Base-by-base conservation (phyloP, 2,329 filamentous ascomycete species). In the Penicillium hordei region DNA sequence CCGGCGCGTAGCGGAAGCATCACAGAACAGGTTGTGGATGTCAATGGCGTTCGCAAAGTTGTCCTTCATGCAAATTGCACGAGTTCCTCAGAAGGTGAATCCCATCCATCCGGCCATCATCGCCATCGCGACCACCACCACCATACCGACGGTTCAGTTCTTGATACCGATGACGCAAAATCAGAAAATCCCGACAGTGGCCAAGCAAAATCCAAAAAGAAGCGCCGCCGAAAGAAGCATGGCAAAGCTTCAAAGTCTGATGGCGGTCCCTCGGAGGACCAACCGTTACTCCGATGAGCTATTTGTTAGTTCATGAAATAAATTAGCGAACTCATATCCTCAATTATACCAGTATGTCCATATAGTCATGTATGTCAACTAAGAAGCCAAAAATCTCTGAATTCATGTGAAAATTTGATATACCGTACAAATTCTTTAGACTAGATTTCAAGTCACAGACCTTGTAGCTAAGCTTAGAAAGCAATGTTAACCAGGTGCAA, bases 11-110 rank as follows among this genome's bases (percentile, higher is more conserved):
- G 87, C 64, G 89, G 90, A 29, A 90, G 87, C 70, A 91, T 93
- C 65, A 91, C 89, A 0, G 89, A 93, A 73, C 90, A 89, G 60
- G 79, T 90, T n/a, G 78, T 92, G 55, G 88, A 93, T 68, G 80
- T 87, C 2, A 86, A 87, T 55, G 90, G 90, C 2, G 82, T 92
- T 52, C 85, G 86, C 62, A 93, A 93, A 75, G 84, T 91, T 44
- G 84, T 93, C 1, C 79, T 93, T 27, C 87, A 91, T 68, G 86
- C 86, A 3, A 88, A 82, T 27, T 86, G 82, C 64, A 83, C 81
- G 19, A 81, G 77, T 62, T 81, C 81, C 43, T 78, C 77, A 4
- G 76, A 78, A 13, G 64, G 60, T 19, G 69, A 73, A 56, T 23
- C 36, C 40, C 38, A 63, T 50, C 46, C 53, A 13, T 25, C 63